Evolutionary conservation across 2,329 filamentous ascomycete species (phyloP), one percentile per base, ranked within the genome.

Genomic region (Chaetomium strumarium): DNA sequence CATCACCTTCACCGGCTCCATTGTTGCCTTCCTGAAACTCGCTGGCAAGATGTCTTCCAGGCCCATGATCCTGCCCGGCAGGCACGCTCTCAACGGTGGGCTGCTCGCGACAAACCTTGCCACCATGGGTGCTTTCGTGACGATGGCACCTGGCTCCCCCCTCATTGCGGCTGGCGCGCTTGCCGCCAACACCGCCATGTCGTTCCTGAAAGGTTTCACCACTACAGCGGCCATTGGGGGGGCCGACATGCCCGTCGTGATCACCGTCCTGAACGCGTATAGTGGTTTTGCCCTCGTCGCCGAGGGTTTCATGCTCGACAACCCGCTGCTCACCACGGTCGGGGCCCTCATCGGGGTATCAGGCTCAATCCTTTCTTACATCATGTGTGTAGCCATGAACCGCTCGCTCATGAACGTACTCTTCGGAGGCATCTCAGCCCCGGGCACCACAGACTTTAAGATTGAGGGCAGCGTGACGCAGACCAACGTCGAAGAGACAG

Each of bases 201-300:
- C 86, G 55, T 95, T 95, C 67, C 72, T 86, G 56, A 92, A 95
- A 67, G 90, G 90, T 8, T 95, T 83, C 64, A 95, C 90, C 0
- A 95, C 90, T 0, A 95, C 90, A 0, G 80, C 90, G 2, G 88
- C 88, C 0, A 95, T 96, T 63, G 90, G 90, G 19, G 90, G 90
- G n/a, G 90, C 90, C 12, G 90, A 96, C 64, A 95, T 95, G 90
- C 90, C 81, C 70, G 89, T 95, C 5, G 88, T 93, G 31, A 95
- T 95, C 58, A 95, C 89, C 0, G 90, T 95, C 1, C 71, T 96
- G 17, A 96, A 95, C 61, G 90, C 90, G 0, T 95, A 95, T 66
- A 92, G 88, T 44, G 90, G 90, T 12, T 96, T 95, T 53, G 90
- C 90, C 0, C 77, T 96, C 2, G 89, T 96, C 0, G 90, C 90